A percentile compares a stretch with the other conserved stretches of the same genome.
phyloP scores from a whole-genome alignment of 805 yeast genomes.

The Candida koratica region DNA sequence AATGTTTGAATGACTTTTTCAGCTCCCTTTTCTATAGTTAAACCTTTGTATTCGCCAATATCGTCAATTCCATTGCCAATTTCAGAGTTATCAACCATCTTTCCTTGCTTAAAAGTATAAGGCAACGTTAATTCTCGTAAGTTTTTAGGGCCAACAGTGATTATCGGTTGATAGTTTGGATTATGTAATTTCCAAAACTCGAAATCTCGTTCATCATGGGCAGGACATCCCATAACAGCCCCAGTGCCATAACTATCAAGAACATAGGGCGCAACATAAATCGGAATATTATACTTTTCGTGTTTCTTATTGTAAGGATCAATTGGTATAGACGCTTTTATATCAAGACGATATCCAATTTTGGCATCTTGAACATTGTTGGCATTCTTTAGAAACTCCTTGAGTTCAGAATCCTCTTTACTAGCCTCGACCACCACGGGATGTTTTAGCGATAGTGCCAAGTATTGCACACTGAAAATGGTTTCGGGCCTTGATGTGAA shows the following conservation, averaged over 20 bases:
- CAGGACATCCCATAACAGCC: conserved; percentile 98
- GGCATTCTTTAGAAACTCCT: conserved; percentile 37
- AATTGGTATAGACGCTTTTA: conserved; percentile 60
- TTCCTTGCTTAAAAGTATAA: conserved; percentile 46
- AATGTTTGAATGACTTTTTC: conserved; percentile 42
- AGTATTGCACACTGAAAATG: conserved; percentile 71
- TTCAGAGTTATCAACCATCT: conserved; percentile 25
- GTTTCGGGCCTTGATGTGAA: conserved; percentile 94
- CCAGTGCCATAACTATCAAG: conserved; percentile 81
- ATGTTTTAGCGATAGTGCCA: conserved; percentile 75
- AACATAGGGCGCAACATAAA: conserved; percentile 90
- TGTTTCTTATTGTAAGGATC: conserved; percentile 22
- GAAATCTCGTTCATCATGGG: conserved; percentile 80
- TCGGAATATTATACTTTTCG: conserved; percentile 47
- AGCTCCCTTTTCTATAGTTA: conserved; percentile 50
- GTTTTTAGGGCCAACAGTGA: conserved; percentile 44
- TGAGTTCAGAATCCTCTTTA: conserved; percentile 25
- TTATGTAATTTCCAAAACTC: conserved; percentile 72
- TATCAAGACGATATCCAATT: conserved; percentile 53
- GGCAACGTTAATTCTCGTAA: conserved; percentile 37
- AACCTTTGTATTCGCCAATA: conserved; percentile 45
- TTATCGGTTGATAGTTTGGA: conserved; percentile 39
- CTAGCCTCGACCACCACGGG: conserved; percentile 47
- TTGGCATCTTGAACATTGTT: conserved; percentile 36
- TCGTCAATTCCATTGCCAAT: conserved; percentile 24